Conservation (phyloP, 2,329 filamentous ascomycete genomes). For the Paraconiothyrium sp. region DNA sequence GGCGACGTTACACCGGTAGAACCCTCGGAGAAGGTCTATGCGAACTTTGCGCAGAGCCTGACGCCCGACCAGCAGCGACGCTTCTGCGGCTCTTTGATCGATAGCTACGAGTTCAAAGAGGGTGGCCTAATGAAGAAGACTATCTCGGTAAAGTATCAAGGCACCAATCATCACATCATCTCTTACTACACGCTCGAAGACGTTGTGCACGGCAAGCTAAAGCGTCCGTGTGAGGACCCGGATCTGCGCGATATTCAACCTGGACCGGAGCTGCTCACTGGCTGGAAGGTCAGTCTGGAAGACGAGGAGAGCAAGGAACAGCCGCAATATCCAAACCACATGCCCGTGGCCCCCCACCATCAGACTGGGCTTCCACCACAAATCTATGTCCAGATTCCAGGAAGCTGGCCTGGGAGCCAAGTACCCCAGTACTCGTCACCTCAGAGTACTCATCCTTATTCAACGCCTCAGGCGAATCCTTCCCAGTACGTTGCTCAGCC, state of each 20-base stretch:
- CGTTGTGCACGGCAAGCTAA: constrained; percentile 60
- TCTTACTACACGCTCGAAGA: constrained; percentile 89
- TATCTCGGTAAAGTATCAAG: constrained; percentile 79
- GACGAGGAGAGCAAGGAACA: constrained; percentile 50
- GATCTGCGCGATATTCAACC: constrained; percentile 47
- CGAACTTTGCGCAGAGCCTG: constrained; percentile 50
- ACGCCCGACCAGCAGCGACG: constrained; percentile 63
- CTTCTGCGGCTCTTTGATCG: constrained; percentile 84
- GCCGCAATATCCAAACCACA: constrained; percentile 39
- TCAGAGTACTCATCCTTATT: constrained; percentile 38
- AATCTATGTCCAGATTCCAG: constrained; percentile 40
- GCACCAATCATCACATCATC: constrained; percentile 83
- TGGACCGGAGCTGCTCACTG: constrained; percentile 43
- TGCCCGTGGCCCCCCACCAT: constrained; percentile 7
- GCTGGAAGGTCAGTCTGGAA: constrained; percentile 50
- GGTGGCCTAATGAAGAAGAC: constrained; percentile 91
- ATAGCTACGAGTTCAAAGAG: constrained; percentile 87
- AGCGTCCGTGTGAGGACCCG: constrained; percentile 47
- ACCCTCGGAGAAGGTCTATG: constrained; percentile 44
- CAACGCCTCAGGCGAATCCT: constrained; percentile 25
- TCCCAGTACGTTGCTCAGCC: constrained; percentile 34
- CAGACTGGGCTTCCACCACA: constrained; percentile 16
- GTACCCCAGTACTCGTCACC: constrained; percentile 38
- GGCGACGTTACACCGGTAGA: constrained; percentile 34
- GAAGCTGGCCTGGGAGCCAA: constrained; percentile 44